Base-by-base conservation (phyloP, 2,329 filamentous ascomycete genomes). In the Stagonosporopsis rhizophila region DNA sequence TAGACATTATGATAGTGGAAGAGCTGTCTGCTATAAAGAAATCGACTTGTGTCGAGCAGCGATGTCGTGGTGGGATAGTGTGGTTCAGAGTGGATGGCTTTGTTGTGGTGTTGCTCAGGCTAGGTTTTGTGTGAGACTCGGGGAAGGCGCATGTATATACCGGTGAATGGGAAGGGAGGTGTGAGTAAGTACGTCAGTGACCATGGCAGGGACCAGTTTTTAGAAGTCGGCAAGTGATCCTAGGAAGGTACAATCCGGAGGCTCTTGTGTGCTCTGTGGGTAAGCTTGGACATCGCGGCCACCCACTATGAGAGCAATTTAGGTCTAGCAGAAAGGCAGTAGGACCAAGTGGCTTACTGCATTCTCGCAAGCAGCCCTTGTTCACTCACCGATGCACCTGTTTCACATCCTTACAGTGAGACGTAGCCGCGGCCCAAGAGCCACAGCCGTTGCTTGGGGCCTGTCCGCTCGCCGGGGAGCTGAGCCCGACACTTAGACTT, bases 1-100 rank as follows among this genome's bases (percentile, higher is more conserved):
- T 90, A 76, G 77, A 78, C 81, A 83, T 82, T 19, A 37, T 70
- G 58, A 51, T 39, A 69, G 56, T 28, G 47, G 15, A 53, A 41
- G 19, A 35, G 14, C 22, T 48, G 15, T 14, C 22, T 46, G 19
- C 41, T 53, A 44, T 28, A 37, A 38, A 28, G 37, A 28, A n/a
- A n/a, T 53, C n/a, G 20, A 22, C 17, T 12, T 37, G n/a, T 20
- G 17, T 2, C 12, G 15, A 2, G 15, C 9, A 32, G 17, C 15
- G 6, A 27, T 32, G 17, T 44, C 27, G 25, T 22, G 17, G 27
- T 44, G n/a, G 11, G 17, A 7, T 32, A n/a, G n/a, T 17, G 32
- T 35, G 7, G 15, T 7, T 17, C 17, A 35, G n/a, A n/a, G 32
- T 3, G 15, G 15, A 4, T n/a, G 17, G 14, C 17, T 19, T 19